These are phyloP conservation scores for Orbilia javanica DNA, from an alignment of 2,329 filamentous ascomycete species.

Conservation along the genomic window DNA sequence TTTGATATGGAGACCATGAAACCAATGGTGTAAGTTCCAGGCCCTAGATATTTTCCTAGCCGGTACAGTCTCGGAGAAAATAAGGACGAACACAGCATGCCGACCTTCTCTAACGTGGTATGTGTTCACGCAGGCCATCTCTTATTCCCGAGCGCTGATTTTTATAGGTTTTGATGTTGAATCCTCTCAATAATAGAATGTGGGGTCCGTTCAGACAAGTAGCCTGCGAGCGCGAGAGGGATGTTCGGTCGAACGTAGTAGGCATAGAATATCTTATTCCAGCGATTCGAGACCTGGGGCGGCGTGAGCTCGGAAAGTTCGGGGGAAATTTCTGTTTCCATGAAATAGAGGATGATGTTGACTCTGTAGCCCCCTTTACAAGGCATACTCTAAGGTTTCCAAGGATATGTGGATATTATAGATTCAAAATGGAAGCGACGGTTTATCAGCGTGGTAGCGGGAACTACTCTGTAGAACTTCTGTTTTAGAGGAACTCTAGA, in stretches of 20 bases:
- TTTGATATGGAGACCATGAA: not conserved
- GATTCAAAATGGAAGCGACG: not conserved
- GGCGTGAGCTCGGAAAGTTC: not conserved
- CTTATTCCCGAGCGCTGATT: not conserved
- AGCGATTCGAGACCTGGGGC: not conserved
- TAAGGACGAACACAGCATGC: not conserved
- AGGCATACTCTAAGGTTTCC: not conserved
- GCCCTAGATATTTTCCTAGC: not conserved
- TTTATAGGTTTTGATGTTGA: not conserved
- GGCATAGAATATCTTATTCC: not conserved
- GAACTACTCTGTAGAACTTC: not conserved
- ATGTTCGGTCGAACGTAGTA: not conserved
- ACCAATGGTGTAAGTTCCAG: slow-evolving; percentile 13
- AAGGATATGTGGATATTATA: too few relatives aligned
- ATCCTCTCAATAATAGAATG: not conserved
- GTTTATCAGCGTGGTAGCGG: not conserved
- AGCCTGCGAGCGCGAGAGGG: not conserved
- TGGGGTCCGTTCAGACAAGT: not conserved
- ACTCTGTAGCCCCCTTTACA: slow-evolving; percentile 3
- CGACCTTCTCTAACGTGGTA: not conserved
- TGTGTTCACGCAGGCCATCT: not conserved
- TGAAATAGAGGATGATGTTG: not conserved
- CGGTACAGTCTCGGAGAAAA: not conserved
- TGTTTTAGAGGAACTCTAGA: not conserved
- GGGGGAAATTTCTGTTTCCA: not conserved